Conservation (phyloP, 768 basidiomycete species). For the Russula emetica region DNA sequence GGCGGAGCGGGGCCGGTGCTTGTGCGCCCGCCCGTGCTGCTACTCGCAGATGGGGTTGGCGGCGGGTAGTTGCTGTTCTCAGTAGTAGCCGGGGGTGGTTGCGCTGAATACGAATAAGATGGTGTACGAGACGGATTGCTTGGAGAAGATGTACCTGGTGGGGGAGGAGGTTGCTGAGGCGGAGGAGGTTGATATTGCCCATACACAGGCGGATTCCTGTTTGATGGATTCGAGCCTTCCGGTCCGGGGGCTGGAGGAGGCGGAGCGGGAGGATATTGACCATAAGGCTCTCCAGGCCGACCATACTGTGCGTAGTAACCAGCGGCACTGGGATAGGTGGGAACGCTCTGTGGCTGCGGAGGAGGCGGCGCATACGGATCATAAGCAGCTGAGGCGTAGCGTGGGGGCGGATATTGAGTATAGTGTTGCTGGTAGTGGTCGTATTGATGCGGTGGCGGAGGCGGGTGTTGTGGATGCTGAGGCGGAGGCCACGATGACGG, state of each 20-base stretch:
- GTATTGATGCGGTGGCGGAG: conserved; percentile 21
- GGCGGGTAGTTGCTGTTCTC: conserved; percentile 17
- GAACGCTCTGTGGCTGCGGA: conserved; percentile 23
- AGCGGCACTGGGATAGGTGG: conserved; percentile 8
- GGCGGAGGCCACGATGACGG: conserved; percentile 18
- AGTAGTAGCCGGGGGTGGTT: conserved; percentile 11
- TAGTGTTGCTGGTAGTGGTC: conserved; percentile 24
- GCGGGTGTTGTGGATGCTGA: conserved; percentile 23
- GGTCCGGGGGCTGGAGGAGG: conserved; percentile 17
- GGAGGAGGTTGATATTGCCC: conserved; percentile 22
- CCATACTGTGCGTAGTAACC: conserved; percentile 19
- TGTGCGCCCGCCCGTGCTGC: conserved; percentile 15
- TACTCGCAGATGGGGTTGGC: not conserved
- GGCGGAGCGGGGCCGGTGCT: conserved; percentile 19
- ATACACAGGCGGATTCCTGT: conserved; percentile 15
- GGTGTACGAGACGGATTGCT: conserved; percentile 18
- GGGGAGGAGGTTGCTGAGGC: conserved; percentile 22
- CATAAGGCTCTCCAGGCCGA: conserved; percentile 19
- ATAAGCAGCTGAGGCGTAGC: conserved; percentile 19
- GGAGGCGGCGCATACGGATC: conserved; percentile 25
- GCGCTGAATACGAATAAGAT: conserved; percentile 17
- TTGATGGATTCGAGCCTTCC: conserved; percentile 13
- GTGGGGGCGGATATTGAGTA: conserved; percentile 19
- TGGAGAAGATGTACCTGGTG: conserved; percentile 21
- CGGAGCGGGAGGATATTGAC: conserved; percentile 17